Base-by-base conservation (phyloP, 1,284 basidiomycete genomes). In the Puccinia sorghi region DNA sequence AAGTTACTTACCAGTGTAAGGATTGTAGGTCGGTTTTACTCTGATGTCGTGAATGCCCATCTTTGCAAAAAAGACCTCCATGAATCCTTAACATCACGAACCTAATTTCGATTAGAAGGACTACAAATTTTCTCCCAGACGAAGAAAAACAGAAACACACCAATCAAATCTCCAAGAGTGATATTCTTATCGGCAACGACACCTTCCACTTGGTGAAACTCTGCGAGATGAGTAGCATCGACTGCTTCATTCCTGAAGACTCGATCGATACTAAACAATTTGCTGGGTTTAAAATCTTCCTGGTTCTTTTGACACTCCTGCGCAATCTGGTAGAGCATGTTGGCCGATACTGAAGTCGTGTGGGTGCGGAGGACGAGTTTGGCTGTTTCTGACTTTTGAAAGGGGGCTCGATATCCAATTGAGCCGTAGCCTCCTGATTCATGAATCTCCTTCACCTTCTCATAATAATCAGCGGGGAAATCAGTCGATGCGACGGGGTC, bases 171-270 rank as follows among this genome's bases (percentile, higher is more conserved):
- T 20, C 94, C 97, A n/a, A 99, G 87, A 1, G 96, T 99, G 80
- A 99, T 87, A 80, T 91, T 90, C 82, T 91, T 90, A 86, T 99
- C 97, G 17, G 97, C 97, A 17, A 99, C 94, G 64, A 99, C 96
- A 80, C 97, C 97, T 86, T 99, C 97, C 15, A 99, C 97, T 86
- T 99, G 97, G 85, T 99, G 96, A 88, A 99, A 99, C 86, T 99
- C 97, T 22, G 97, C 97, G 80, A 99, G 84, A 87, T 99, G 97
- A n/a, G 97, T 99, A 50, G 95, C 95, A 85, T 99, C 97, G 87
- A 94, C 94, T 0, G 97, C 94, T 86, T 99, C 97, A 83, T 99
- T 99, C 84, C 97, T 89, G 90, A 99, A 99, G 22, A 99, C 97
- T 73, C 97, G 89, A 85, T 99, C 97, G 83, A 99, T 98, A 82